Percentiles rank a stretch among this genome's conserved stretches.
Evolutionary conservation across 2,329 filamentous ascomycete species (phyloP).

Genomic region (Cytospora piceicola): DNA sequence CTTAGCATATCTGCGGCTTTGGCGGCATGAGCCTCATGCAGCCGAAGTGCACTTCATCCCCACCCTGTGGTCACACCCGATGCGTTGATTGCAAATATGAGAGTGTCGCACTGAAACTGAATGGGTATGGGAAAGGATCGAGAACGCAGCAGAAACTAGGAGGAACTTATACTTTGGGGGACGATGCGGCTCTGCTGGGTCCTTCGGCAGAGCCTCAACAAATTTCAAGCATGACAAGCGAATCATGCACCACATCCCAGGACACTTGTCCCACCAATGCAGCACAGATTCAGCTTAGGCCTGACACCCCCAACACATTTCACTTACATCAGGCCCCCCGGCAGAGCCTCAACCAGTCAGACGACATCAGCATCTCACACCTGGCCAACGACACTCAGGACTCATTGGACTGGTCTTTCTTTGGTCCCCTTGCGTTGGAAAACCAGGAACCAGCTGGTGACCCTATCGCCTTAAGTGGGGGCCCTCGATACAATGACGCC

Average conservation of each 20-base stretch:
- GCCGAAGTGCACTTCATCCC: background rate
- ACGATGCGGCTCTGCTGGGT: slow-evolving; percentile 10
- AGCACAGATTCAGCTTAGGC: background rate
- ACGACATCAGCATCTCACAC: background rate
- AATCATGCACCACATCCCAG: background rate
- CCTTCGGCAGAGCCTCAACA: background rate
- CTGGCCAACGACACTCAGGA: background rate
- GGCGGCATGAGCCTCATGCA: background rate
- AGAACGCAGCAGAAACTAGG: background rate
- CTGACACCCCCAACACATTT: background rate
- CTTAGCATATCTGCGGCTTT: background rate
- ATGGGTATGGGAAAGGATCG: background rate
- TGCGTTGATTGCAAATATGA: background rate
- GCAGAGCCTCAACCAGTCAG: slow-evolving; percentile 8
- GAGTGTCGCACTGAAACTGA: background rate
- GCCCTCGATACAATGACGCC: background rate
- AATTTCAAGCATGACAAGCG: background rate
- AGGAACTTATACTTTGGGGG: background rate
- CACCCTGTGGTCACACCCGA: background rate
- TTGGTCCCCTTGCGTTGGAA: background rate
- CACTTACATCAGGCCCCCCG: background rate
- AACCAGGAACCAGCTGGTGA: background rate
- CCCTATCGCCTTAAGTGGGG: background rate
- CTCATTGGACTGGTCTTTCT: background rate
- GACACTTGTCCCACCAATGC: background rate